Conservation (phyloP, 805 yeast species). For the Zygotorulaspora sp. region DNA sequence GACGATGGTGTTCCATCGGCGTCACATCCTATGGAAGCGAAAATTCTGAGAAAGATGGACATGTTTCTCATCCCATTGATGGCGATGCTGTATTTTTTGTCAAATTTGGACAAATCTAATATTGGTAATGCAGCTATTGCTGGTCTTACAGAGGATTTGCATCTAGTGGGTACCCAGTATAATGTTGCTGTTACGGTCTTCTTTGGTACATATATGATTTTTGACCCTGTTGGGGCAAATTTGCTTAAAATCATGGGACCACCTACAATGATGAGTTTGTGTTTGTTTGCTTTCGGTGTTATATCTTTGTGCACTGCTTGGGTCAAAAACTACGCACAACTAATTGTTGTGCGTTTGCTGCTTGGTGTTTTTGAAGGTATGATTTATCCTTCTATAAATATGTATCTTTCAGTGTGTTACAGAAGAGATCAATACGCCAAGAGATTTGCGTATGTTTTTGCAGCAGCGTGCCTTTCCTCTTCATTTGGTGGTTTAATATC, state of each 20-base stretch:
- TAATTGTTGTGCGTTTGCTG: constrained; percentile 45
- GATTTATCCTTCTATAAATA: constrained; percentile 46
- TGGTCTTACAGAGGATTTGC: constrained; percentile 43
- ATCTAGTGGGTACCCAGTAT: constrained; percentile 39
- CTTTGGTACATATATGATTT: constrained; percentile 42
- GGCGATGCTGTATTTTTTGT: constrained; percentile 41
- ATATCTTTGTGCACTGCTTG: constrained; percentile 43
- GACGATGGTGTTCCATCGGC: constrained; percentile 28
- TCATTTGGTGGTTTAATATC: constrained; percentile 55
- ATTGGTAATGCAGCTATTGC: constrained; percentile 57
- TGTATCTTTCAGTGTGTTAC: constrained; percentile 46
- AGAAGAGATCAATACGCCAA: constrained; percentile 46
- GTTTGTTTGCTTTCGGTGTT: constrained; percentile 37
- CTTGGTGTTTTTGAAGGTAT: constrained; percentile 52
- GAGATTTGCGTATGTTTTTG: constrained; percentile 46
- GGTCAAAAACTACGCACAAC: constrained; percentile 39
- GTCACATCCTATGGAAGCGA: constrained; percentile 32
- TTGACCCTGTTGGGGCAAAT: constrained; percentile 40
- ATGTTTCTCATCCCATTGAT: constrained; percentile 41
- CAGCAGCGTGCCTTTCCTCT: constrained; percentile 50
- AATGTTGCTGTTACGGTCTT: constrained; percentile 44
- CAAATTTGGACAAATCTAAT: constrained; percentile 51
- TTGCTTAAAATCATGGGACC: constrained; percentile 38
- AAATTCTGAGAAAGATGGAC: constrained; percentile 42
- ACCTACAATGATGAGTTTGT: constrained; percentile 34